Conservation (phyloP, 176 grass and related monocot genomes). For the Triticum timopheevii region DNA sequence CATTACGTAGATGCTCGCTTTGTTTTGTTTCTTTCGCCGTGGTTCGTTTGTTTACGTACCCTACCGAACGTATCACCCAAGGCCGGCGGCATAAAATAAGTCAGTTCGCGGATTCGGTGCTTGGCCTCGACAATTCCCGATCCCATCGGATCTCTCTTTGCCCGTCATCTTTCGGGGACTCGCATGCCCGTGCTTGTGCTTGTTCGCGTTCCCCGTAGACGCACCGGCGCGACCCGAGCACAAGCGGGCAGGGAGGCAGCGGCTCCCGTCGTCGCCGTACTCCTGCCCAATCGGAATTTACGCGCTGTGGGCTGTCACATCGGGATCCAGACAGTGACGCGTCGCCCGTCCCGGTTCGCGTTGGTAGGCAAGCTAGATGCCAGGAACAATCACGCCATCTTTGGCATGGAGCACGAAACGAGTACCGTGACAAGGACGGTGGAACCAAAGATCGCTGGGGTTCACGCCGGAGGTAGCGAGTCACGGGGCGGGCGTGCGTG, state of each 20-base stretch:
- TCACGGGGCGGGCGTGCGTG: too few species aligned
- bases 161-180: neutral
- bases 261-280: too few species aligned
- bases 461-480: neutral
- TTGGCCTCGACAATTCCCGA: neutral
- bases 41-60: neutral
- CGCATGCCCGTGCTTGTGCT: too few species aligned
- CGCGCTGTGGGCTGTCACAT: neutral
- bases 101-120: neutral
- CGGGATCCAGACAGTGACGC: slow-evolving; percentile 2
- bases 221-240: neutral
- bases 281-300: neutral
- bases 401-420: neutral
- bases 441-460: neutral
- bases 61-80: neutral
- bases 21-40: neutral
- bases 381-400: neutral
- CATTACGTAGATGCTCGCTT: too few species aligned
- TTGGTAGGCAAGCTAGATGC: neutral
- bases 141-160: neutral
- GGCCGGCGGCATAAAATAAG: neutral
- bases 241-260: neutral
- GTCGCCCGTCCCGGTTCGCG: neutral
- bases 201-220: too few species aligned
- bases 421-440: neutral